Base-by-base conservation (phyloP, 1,284 basidiomycete genomes). In the Abortiporus biennis region DNA sequence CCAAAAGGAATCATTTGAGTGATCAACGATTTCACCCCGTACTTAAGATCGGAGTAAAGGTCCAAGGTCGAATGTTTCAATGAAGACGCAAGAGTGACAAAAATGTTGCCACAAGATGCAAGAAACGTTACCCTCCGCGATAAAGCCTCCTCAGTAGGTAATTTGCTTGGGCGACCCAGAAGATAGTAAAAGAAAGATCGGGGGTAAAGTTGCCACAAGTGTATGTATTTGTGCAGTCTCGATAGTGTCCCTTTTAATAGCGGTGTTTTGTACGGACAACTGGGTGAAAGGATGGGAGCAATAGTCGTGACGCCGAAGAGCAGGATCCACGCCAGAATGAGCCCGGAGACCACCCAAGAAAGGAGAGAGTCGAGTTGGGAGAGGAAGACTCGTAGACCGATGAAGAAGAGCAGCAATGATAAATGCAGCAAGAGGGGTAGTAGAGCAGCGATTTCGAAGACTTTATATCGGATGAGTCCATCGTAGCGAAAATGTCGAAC, bases 401-500 rank as follows among this genome's bases (percentile, higher is more conserved):
- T 24, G 23, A 52, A 30, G 46, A 51, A 51, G 33, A 56, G 45
- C 15, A 53, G 35, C 17, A 56, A 24, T 3, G 56, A 38, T 11
- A 53, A 20, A 29, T 56, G 54, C 1, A 55, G 51, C 16, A 56
- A 40, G 4, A 58, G 34, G 13, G 55, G 56, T 20, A 58, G 51
- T 4, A 46, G 34, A 12, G 47, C 33, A 22, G 55, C 38, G 24
- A 55, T 50, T 8, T 38, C 43, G 8, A 45, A 41, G 17, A 58
- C 54, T 3, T 47, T 48, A 54, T 54, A 58, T 30, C 37, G 41
- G 11, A 38, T 30, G 21, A 58, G 46, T 19, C 53, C 48, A 23
- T 53, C 44, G 31, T 48, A 47, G 1, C 54, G 53, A 33, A 55
- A 45, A 37, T 54, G 54, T 6, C 56, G 51, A 13, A 51, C 24